Percentiles rank a stretch among this genome's conserved stretches.
Evolutionary conservation across 2,329 filamentous ascomycete species (phyloP).

Genomic region (Dactylella cylindrospora): DNA sequence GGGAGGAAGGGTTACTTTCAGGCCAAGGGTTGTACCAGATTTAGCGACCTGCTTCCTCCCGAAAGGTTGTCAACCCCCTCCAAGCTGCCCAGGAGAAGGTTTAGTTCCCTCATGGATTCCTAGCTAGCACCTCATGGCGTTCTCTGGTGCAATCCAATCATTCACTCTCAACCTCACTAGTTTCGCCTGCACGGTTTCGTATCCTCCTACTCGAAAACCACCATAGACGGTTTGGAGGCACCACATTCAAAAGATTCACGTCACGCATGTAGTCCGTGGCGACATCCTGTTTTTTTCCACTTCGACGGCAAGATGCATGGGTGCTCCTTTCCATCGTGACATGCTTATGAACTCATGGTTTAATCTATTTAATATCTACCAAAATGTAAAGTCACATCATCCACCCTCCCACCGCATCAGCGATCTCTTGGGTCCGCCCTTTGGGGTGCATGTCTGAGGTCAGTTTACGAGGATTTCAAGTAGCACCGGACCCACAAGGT

Average conservation of each 20-base stretch:
- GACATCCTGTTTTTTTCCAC: not conserved
- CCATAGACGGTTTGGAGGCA: too few relatives aligned
- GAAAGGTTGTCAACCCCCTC: not conserved
- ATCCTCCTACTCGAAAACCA: conserved; percentile 20
- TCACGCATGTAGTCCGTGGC: not conserved
- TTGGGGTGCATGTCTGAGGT: conserved; percentile 39
- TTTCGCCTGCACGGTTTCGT: conserved; percentile 24
- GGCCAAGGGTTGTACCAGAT: conserved; percentile 22
- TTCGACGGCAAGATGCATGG: conserved; percentile 6
- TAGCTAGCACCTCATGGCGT: too few relatives aligned
- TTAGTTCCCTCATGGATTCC: conserved; percentile 13
- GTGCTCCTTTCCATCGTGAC: conserved; percentile 39
- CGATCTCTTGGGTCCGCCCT: not conserved
- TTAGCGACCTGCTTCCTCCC: conserved; percentile 30
- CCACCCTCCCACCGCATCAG: conserved; percentile 7
- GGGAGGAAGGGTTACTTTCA: conserved; percentile 18
- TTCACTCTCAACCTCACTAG: conserved; percentile 16
- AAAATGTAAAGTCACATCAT: conserved; percentile 10
- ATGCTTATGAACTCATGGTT: conserved; percentile 36
- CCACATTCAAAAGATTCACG: conserved; percentile 3
- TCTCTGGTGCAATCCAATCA: conserved; percentile 43
- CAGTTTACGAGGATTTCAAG: conserved; percentile 26
- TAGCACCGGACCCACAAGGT: too few relatives aligned
- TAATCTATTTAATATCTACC: conserved; percentile 8
- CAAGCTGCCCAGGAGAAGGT: conserved; percentile 4